Conservation (phyloP, 768 basidiomycete genomes). For the Pleurotus citrinopileatus region DNA sequence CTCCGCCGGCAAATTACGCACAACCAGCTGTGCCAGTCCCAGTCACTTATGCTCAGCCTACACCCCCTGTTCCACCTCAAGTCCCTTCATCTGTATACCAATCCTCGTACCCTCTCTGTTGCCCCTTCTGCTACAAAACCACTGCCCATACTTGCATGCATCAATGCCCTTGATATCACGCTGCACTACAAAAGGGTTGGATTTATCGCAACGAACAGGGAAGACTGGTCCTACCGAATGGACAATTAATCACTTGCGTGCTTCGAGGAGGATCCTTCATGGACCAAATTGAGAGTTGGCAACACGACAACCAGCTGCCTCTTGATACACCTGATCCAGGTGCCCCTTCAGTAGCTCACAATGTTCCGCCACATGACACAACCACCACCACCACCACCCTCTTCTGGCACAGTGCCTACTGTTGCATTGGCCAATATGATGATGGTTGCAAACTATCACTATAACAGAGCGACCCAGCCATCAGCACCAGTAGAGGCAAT, state of each 20-base stretch:
- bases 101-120: background rate
- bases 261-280: conserved; percentile 1
- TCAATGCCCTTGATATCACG: background rate
- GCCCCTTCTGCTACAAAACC: background rate
- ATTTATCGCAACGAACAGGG: background rate
- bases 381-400: background rate
- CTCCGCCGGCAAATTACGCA: too few relatives aligned
- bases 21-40: too few relatives aligned
- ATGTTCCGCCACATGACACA: background rate
- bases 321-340: background rate
- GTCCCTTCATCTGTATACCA: background rate
- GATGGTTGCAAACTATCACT: background rate
- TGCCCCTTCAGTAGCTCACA: background rate
- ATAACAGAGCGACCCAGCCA: too few relatives aligned
- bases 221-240: background rate
- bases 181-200: background rate
- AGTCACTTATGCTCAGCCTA: too few relatives aligned
- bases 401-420: background rate
- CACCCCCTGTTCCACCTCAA: background rate
- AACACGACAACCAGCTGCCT: background rate
- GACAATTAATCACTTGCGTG: background rate
- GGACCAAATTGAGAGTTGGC: conserved; percentile 6
- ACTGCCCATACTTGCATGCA: background rate
- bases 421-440: background rate
- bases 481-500: background rate